Evolutionary conservation across 2,329 filamentous ascomycete genomes (phyloP).

Genomic region (Mariannaea elegans): DNA sequence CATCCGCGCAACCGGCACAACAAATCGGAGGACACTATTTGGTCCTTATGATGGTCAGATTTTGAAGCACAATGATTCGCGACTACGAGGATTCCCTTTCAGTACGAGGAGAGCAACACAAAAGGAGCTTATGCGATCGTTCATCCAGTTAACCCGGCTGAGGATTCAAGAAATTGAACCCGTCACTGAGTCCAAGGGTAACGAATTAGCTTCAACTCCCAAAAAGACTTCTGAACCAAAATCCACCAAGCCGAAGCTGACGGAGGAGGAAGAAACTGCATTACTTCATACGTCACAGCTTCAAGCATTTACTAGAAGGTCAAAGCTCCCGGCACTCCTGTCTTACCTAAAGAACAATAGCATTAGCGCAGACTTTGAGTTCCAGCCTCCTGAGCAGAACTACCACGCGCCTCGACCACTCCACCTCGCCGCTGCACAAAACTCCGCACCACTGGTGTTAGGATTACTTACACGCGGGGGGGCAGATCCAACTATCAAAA

Average conservation of each 20-base stretch:
- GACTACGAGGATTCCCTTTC: conserved; percentile 90
- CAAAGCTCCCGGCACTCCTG: conserved; percentile 86
- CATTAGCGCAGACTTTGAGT: conserved; percentile 76
- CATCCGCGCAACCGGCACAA: conserved; percentile 85
- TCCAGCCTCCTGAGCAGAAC: conserved; percentile 76
- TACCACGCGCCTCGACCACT: conserved; percentile 85
- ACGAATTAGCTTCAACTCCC: conserved; percentile 45
- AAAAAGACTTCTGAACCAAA: conserved; percentile 55
- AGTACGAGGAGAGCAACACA: conserved; percentile 92
- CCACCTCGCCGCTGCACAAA: conserved; percentile 85
- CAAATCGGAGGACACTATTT: conserved; percentile 87
- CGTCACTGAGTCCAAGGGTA: conserved; percentile 59
- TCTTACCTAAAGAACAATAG: conserved; percentile 83
- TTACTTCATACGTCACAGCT: conserved; percentile 88
- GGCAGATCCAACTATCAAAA: conserved; percentile 77
- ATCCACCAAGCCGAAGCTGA: conserved; percentile 69
- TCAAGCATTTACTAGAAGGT: conserved; percentile 86
- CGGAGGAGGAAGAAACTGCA: conserved; percentile 85
- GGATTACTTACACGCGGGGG: conserved; percentile 79
- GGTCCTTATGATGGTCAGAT: conserved; percentile 92
- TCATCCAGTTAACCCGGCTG: conserved; percentile 90
- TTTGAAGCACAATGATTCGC: conserved; percentile 77
- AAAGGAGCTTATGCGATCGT: conserved; percentile 91
- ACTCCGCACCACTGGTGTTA: conserved; percentile 78
- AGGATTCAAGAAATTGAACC: conserved; percentile 85